phyloP scores from a whole-genome alignment of 1,139 yeast species.

The Yamadazyma friedrichii region DNA sequence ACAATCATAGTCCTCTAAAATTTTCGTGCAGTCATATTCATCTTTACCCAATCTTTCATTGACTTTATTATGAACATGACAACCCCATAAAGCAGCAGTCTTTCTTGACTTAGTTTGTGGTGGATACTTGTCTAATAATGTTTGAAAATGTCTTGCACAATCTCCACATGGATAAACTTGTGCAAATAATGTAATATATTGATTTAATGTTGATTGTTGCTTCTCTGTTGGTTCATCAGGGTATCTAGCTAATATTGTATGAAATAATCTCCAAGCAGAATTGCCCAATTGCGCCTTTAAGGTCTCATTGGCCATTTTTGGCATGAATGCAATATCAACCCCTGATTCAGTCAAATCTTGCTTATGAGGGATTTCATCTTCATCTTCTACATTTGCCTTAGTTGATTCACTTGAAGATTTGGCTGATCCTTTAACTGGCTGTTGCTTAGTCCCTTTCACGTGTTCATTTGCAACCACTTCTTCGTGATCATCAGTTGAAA shows the following conservation, averaged over 20 bases:
- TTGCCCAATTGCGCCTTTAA: constrained; percentile 74
- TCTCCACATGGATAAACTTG: constrained; percentile 92
- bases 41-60: constrained; percentile 70
- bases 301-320: constrained; percentile 69
- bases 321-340: constrained; percentile 59
- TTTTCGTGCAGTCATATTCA: constrained; percentile 77
- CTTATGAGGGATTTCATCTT: constrained; percentile 2
- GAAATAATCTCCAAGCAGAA: constrained; percentile 85
- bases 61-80: constrained; percentile 86
- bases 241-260: constrained; percentile 86
- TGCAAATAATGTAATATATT: constrained; percentile 58
- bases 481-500: constrained; percentile 7
- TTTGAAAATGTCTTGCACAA: constrained; percentile 88
- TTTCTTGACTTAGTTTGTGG: constrained; percentile 80
- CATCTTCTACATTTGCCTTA: constrained; percentile 2
- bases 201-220: constrained; percentile 60
- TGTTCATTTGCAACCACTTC: constrained; percentile 2
- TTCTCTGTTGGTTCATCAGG: constrained; percentile 74
- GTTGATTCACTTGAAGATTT: neutral
- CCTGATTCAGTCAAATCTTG: neutral
- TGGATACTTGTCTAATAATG: constrained; percentile 66
- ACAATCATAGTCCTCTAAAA: constrained; percentile 89
- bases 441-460: neutral
- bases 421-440: neutral
- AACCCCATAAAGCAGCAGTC: constrained; percentile 94